Percentiles rank a stretch among this genome's conserved stretches.
Conservation (phyloP, 768 basidiomycete species). For the Psilocybe tampanensis region DNA sequence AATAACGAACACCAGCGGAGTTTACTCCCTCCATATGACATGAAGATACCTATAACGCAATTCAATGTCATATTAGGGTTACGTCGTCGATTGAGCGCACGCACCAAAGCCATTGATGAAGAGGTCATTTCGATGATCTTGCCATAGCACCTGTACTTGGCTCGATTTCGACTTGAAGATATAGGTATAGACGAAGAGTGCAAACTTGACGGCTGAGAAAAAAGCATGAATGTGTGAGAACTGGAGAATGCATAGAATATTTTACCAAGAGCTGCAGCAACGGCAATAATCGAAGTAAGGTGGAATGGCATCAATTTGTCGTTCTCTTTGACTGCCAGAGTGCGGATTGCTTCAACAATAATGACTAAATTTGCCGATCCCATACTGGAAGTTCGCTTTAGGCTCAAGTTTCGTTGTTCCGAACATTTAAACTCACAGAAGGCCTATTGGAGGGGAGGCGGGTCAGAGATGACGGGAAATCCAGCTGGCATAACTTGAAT, state of each 20-base stretch:
- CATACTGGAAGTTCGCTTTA: slow-evolving; percentile 63
- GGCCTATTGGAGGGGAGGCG: slow-evolving; percentile 22
- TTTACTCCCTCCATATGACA: slow-evolving; percentile 83
- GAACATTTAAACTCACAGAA: slow-evolving; percentile 23
- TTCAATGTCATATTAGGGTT: slow-evolving; percentile 1
- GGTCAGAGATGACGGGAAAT: slow-evolving; percentile 30
- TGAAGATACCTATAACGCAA: slow-evolving; percentile 63
- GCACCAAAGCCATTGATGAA: slow-evolving; percentile 79
- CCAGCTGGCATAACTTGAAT: too few species aligned
- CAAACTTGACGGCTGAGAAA: slow-evolving; percentile 71
- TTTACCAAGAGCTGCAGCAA: slow-evolving; percentile 79
- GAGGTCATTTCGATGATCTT: slow-evolving; percentile 95
- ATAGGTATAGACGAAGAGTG: slow-evolving; percentile 87
- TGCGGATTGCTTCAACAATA: slow-evolving; percentile 82
- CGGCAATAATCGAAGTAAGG: slow-evolving; percentile 81
- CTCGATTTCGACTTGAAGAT: slow-evolving; percentile 79
- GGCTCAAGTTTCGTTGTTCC: not conserved
- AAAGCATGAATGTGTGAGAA: not conserved
- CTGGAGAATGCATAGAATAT: slow-evolving; percentile 3
- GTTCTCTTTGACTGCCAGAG: slow-evolving; percentile 59
- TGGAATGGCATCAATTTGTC: slow-evolving; percentile 67
- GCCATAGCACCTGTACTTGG: slow-evolving; percentile 93
- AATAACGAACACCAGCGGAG: slow-evolving; percentile 73
- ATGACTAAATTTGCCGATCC: slow-evolving; percentile 89
- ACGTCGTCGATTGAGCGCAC: slow-evolving; percentile 14